Base-by-base conservation (phyloP, 345 rosid genomes). In the Gossypium arboreum region DNA sequence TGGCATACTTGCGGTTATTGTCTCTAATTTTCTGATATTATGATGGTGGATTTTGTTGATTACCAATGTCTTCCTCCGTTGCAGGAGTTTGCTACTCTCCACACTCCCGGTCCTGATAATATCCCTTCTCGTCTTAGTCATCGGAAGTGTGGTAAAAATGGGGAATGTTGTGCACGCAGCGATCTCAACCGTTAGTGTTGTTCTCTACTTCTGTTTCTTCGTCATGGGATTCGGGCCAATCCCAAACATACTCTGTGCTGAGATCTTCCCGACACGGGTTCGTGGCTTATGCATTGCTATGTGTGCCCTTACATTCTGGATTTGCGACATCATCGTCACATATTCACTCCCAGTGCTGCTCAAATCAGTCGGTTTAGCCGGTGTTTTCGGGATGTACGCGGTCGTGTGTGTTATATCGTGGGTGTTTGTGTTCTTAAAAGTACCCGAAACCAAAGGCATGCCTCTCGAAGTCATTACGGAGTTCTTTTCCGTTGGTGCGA, bases 201-300 rank as follows among this genome's bases (percentile, higher is more conserved):
- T 95, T 47, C 77, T 90, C 17, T 95, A 95, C 81, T 87, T 90
- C 80, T 95, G 98, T 80, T 91, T 83, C 93, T 95, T 95, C 39
- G 97, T 95, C 77, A 90, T 95, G 98, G 99, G 99, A 13, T 95
- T 93, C 2, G 99, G 99, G 55, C 99, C 99, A 17, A 47, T 90
- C 67, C 99, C 99, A 2, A 95, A 95, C 86, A 92, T 95, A 60
- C 93, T 95, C 16, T 95, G 99, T 12, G 81, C 99, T 0, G 99
- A 95, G 86, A 95, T 95, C 77, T 95, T 95, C 78, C 99, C 99
- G 0, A 93, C 99, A 15, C 83, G 97, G 25, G 91, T 90, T 18
- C 98, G 99, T 2, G 97, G 97, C 62, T 77, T 93, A 72, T 93
- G 99, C 87, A 91, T 95, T 0, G 99, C 99, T 50, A 80, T 93